phyloP scores from a whole-genome alignment of 164 flowering plant genomes.

The Umbilicus rupestris region DNA sequence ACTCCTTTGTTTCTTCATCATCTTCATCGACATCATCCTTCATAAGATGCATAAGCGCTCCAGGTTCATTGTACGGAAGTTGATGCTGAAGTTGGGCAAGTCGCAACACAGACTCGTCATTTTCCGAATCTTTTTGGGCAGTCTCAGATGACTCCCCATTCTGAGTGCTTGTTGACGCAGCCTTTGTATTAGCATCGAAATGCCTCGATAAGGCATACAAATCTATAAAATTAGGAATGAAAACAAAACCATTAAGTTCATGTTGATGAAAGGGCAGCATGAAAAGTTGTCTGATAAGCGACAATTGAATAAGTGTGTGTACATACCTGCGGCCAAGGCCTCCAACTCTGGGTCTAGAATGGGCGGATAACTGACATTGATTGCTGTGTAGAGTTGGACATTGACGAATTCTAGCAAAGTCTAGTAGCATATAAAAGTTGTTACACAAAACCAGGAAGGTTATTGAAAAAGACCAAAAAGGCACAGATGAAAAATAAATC shows the following conservation, averaged over 20 bases:
- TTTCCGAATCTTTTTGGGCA: slow-evolving; percentile 21
- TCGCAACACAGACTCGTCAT: slow-evolving; percentile 62
- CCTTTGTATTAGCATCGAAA: slow-evolving; percentile 37
- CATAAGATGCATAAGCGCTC: slow-evolving; percentile 71
- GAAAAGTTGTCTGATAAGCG: not conserved
- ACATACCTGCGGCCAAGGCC: slow-evolving; percentile 77
- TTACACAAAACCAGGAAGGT: not conserved
- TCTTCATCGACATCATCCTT: slow-evolving; percentile 54
- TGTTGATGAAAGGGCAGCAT: not conserved
- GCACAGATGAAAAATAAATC: too few species aligned
- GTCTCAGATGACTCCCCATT: slow-evolving; percentile 20
- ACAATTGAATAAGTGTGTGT: not conserved
- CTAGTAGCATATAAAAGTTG: slow-evolving; percentile 24
- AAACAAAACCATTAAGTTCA: not conserved
- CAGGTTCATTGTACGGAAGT: slow-evolving; percentile 78
- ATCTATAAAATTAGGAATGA: slow-evolving; percentile 34
- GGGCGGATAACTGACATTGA: slow-evolving; percentile 83
- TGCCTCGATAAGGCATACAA: slow-evolving; percentile 74
- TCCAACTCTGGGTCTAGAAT: slow-evolving; percentile 77
- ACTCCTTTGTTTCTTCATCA: slow-evolving; percentile 63
- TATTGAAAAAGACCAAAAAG: not conserved
- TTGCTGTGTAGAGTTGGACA: slow-evolving; percentile 64
- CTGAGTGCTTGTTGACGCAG: slow-evolving; percentile 18
- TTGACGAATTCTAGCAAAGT: slow-evolving; percentile 74
- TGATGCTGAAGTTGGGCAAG: slow-evolving; percentile 91